Evolutionary conservation across 2,329 filamentous ascomycete genomes (phyloP), one percentile per base, ranked within the genome.

Genomic region (Zymoseptoria pseudotritici): DNA sequence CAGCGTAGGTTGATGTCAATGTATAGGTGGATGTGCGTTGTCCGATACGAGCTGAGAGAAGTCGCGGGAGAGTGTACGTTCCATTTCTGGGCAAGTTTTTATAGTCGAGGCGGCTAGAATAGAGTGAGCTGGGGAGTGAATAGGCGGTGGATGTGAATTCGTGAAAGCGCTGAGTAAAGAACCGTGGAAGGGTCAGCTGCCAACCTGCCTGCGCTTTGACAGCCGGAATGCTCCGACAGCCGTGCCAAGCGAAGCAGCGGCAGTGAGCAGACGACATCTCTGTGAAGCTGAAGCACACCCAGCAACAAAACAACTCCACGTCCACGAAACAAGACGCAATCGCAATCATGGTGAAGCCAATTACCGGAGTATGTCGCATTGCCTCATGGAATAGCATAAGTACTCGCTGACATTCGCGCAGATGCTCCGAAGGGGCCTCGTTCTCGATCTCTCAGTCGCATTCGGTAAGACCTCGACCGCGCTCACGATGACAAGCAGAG

Each of bases 361-460:
- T 81, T 67, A 79, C 78, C 64, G 78, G 78, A 68, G 78, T 80
- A 79, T 61, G 78, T 74, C 53, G 29, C 31, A 19, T 24, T 68
- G 63, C 67, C 26, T 46, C 13, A 10, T 49, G 56, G 52, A 24
- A 20, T 8, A 36, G 19, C 13, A n/a, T 53, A 24, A 46, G 20
- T 21, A 50, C 36, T 52, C 20, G 54, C 62, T 61, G 70, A 77
- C 73, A 64, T 55, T 55, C 60, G 26, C 56, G 57, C 70, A 86
- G 84, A 86, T 86, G 82, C 83, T 88, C 77, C 83, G 83, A 74
- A 80, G 83, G 73, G 80, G 79, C 72, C 78, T 88, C 61, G 84
- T 88, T 68, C 79, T 88, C 68, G 85, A 88, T 75, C 77, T 88
- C 70, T 84, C 82, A 70, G 83, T 86, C 72, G 83, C 84, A 66